Evolutionary conservation across 2,329 filamentous ascomycete species (phyloP).

Genomic region (Fusarium continuum): DNA sequence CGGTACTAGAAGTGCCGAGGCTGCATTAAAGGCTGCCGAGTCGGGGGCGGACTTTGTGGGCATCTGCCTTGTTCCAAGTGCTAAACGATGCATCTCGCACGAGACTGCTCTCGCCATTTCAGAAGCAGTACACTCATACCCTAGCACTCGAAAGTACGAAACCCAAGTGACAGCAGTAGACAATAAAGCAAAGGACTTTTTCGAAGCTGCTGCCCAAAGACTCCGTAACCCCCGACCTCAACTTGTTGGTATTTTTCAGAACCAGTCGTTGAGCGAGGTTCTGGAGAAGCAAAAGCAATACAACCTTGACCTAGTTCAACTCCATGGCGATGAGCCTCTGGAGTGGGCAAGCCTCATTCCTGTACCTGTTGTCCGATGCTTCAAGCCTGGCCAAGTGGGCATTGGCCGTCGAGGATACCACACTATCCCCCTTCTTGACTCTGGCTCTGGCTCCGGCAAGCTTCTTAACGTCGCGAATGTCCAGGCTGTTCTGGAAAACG

Average conservation of each 20-base stretch:
- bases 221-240: slow-evolving; percentile 70
- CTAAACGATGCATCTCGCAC: slow-evolving; percentile 80
- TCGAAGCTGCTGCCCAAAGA: slow-evolving; percentile 62
- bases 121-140: slow-evolving; percentile 77
- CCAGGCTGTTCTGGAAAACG: slow-evolving; percentile 69
- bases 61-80: slow-evolving; percentile 86
- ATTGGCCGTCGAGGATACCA: slow-evolving; percentile 83
- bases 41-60: slow-evolving; percentile 92
- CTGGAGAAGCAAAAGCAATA: slow-evolving; percentile 80
- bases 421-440: slow-evolving; percentile 83
- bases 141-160: slow-evolving; percentile 50
- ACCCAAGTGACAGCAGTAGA: slow-evolving; percentile 42
- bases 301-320: slow-evolving; percentile 85
- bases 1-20: slow-evolving; percentile 84
- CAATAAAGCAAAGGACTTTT: slow-evolving; percentile 71
- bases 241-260: slow-evolving; percentile 92
- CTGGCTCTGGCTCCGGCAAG: slow-evolving; percentile 84
- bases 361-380: slow-evolving; percentile 88
- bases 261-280: slow-evolving; percentile 86
- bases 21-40: slow-evolving; percentile 80
- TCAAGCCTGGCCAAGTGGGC: slow-evolving; percentile 78
- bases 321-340: slow-evolving; percentile 90
- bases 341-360: slow-evolving; percentile 93
- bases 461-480: slow-evolving; percentile 77
- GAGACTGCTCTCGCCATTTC: slow-evolving; percentile 86